Base-by-base conservation (phyloP, 1,139 yeast genomes). In the Yamadazyma trypodendri region DNA sequence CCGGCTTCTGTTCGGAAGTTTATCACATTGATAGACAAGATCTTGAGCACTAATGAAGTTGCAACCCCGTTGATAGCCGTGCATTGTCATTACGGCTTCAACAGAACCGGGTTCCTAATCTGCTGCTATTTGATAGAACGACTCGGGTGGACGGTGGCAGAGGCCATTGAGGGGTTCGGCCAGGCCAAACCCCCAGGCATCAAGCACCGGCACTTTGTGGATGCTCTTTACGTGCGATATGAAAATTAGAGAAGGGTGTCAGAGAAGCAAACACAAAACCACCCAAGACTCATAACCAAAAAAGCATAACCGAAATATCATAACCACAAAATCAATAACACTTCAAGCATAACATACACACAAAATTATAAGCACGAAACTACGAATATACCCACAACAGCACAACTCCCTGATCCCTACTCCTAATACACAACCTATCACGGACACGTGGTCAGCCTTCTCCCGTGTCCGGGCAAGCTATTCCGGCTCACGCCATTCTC, bases 1-100 rank as follows among this genome's bases (percentile, higher is more conserved):
- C 70, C 68, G 35, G 64, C 69, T 8, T 80, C 85, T 9, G 80
- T 84, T 14, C 57, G 79, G 28, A 64, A 71, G 40, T 84, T 82
- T 48, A 68, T 79, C 30, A 71, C 64, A 33, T 62, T 81, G 35
- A 72, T 81, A 7, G 81, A 79, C 48, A 64, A 67, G 33, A 70
- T 80, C 16, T 50, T 76, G n/a, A 45, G 51, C 6, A 46, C 52
- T 9, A 33, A 54, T 43, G 39, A 42, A 20, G 45, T 49, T 31
- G 46, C 51, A 11, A 34, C 48, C 23, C 77, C 77, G 7, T 60
- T 69, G 24, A 63, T 84, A 4, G 89, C 77, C 0, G 84, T 84
- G 4, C 94, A 84, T 58, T 84, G 94, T 55, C 94, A 84, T 55
- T 84, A 84, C 54, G 94, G 94, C 3, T 85, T 83, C 58, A 84